These are phyloP conservation scores for Lactarius quietus DNA, from an alignment of 768 basidiomycete species.

Conservation along the genomic window DNA sequence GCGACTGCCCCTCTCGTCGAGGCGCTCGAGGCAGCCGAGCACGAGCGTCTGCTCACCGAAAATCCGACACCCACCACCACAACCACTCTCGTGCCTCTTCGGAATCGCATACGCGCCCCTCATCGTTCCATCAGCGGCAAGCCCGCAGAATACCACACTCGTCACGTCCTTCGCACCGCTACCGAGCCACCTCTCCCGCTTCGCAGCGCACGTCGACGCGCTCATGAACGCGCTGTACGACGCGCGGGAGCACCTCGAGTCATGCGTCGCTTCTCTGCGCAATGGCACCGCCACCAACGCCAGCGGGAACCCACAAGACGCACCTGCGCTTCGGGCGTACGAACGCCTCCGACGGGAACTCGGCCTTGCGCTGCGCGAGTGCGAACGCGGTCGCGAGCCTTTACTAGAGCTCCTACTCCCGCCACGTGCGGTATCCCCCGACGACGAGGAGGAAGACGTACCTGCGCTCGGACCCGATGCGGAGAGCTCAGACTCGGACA, in stretches of 20 bases:
- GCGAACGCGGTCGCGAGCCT: slow-evolving; percentile 71
- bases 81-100: slow-evolving; percentile 11
- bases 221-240: slow-evolving; percentile 67
- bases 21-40: slow-evolving; percentile 59
- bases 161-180: slow-evolving; percentile 65
- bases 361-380: slow-evolving; percentile 74
- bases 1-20: slow-evolving; percentile 58
- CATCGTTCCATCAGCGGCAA: background rate
- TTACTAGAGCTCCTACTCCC: slow-evolving; percentile 58
- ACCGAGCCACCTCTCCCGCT: slow-evolving; percentile 63
- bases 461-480: slow-evolving; percentile 49
- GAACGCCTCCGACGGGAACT: slow-evolving; percentile 73
- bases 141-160: slow-evolving; percentile 29
- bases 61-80: slow-evolving; percentile 39
- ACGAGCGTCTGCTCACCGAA: slow-evolving; percentile 47
- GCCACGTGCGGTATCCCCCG: slow-evolving; percentile 34
- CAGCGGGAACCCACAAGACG: slow-evolving; percentile 21
- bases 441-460: slow-evolving; percentile 36
- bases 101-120: background rate
- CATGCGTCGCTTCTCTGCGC: slow-evolving; percentile 57
- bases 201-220: slow-evolving; percentile 69
- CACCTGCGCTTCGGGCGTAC: slow-evolving; percentile 61
- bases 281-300: slow-evolving; percentile 28
- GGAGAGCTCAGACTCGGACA: slow-evolving; percentile 52
- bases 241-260: slow-evolving; percentile 61